Conservation (phyloP, 2,329 filamentous ascomycete genomes). For the Diplocarpon mali region DNA sequence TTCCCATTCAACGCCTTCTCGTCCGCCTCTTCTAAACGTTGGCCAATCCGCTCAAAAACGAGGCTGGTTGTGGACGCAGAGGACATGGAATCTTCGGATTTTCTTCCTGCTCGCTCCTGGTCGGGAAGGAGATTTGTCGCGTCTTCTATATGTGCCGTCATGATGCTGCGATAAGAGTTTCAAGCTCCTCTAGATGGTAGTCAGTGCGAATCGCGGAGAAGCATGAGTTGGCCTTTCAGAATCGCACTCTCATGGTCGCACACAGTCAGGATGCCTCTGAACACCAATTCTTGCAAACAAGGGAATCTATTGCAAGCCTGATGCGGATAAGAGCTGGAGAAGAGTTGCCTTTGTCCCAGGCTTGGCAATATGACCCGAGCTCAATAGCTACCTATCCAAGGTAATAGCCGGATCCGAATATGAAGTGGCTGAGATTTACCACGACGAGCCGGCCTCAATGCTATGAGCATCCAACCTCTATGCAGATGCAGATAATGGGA, state of each 20-base stretch:
- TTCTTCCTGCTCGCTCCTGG: slow-evolving; percentile 13
- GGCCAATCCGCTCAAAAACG: slow-evolving; percentile 65
- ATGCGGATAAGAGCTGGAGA: too few species aligned
- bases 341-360: too few species aligned
- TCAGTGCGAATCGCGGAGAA: slow-evolving; percentile 6
- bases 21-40: slow-evolving; percentile 28
- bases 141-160: slow-evolving; percentile 25
- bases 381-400: too few species aligned
- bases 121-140: slow-evolving; percentile 19
- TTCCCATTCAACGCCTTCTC: slow-evolving; percentile 15
- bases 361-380: too few species aligned
- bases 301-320: neutral
- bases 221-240: neutral
- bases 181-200: slow-evolving; percentile 9
- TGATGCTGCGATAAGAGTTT: slow-evolving; percentile 20
- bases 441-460: too few species aligned
- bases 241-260: neutral
- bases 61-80: slow-evolving; percentile 76
- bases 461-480: too few species aligned
- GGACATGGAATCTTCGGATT: slow-evolving; percentile 44
- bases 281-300: neutral
- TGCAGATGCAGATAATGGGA: too few species aligned
- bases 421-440: too few species aligned
- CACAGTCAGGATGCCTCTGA: neutral
- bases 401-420: too few species aligned